Conservation (phyloP, 208 protist genomes). For the Wallacemonas sp. region DNA sequence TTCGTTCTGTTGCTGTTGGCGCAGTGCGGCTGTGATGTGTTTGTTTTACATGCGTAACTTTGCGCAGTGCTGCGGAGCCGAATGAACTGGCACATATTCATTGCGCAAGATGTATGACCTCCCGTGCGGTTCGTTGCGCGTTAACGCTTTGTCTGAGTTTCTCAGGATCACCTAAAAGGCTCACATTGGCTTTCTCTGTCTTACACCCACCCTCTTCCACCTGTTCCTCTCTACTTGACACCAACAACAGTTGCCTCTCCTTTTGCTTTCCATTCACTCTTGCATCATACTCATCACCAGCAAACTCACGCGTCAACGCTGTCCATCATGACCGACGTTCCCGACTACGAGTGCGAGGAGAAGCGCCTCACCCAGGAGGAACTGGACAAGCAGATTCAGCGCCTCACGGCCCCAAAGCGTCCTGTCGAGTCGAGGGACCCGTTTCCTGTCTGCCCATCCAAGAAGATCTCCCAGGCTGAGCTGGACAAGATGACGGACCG, state of each 20-base stretch:
- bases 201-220: too few relatives aligned
- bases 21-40: too few relatives aligned
- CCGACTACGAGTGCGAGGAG: constrained; percentile 18
- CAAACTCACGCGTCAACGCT: background rate
- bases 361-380: constrained; percentile 56
- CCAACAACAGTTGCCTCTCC: background rate
- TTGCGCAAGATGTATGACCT: too few relatives aligned
- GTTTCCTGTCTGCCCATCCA: constrained; percentile 64
- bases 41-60: too few relatives aligned
- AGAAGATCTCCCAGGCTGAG: constrained; percentile 41
- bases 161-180: too few relatives aligned
- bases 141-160: too few relatives aligned
- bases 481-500: constrained; percentile 67
- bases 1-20: too few relatives aligned
- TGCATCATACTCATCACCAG: background rate
- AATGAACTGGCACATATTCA: too few relatives aligned
- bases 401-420: constrained; percentile 34
- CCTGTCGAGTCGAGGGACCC: constrained; percentile 43
- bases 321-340: constrained; percentile 10
- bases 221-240: too few relatives aligned
- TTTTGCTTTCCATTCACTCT: background rate
- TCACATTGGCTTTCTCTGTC: too few relatives aligned
- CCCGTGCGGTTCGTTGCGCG: too few relatives aligned
- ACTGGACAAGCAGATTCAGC: constrained; percentile 57
- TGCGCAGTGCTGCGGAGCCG: too few relatives aligned